Base-by-base conservation (phyloP, 495 filamentous ascomycete genomes). In the Penicillium maclennaniae region DNA sequence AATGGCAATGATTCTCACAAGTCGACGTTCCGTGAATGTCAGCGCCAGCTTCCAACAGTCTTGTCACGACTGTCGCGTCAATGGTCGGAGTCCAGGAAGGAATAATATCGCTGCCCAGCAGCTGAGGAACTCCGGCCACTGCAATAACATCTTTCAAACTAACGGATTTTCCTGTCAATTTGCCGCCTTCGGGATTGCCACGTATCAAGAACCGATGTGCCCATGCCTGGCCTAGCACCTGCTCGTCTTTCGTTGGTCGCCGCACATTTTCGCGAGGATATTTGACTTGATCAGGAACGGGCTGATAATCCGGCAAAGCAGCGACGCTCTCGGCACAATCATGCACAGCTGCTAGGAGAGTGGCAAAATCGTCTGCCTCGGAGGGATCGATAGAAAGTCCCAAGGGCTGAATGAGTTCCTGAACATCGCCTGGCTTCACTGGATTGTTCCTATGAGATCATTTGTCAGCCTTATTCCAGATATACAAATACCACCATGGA, bases 151-250 rank as follows among this genome's bases (percentile, higher is more conserved):
- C 73, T 43, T 78, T 76, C 44, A 97, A 61, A 41, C 82, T 87
- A 19, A 96, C 77, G 0, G 91, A 88, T 53, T 93, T 89, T 1
- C 92, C 92, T 1, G 88, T 88, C 19, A 96, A 66, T 0, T 85
- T 84, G 0, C 91, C 89, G 4, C 58, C 63, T 43, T 59, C 42
- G 0, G 60, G 38, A 36, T 60, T 70, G 39, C 67, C 67, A 15
- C 57, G 52, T 37, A 70, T 69, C 7, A 70, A 55, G 43, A 69
- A 69, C 25, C 53, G 54, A 48, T 69, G 59, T 2, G 61, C 66
- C 68, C 68, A 70, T 15, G 68, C 66, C 23, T 70, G 58, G 10
- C 68, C 68, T 6, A 67, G 49, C 2, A 59, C 63, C 51, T 70
- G 65, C 43, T 69, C 68, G 1, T 67, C 60, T 34, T 50, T 28